Base-by-base conservation (phyloP, 2,329 filamentous ascomycete species). In the Diaporthe capsici region DNA sequence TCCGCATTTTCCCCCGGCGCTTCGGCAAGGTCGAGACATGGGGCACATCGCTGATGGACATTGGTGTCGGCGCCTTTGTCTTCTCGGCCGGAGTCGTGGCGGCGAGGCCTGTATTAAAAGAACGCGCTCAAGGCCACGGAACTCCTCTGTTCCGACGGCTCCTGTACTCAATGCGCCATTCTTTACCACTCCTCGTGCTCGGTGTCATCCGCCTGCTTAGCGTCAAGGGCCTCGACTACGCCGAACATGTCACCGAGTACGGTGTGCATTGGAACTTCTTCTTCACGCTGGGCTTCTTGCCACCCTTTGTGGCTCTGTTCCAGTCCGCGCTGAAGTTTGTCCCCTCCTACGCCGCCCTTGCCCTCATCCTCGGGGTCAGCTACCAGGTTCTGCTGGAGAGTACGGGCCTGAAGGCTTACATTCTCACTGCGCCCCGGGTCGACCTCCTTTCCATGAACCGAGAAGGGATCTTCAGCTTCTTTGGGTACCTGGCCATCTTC, bases 181-280 rank as follows among this genome's bases (percentile, higher is more conserved):
- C 96, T 0, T 84, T 98, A 37, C 96, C 97, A 1, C 88, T 99
- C 7, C 86, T 98, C 28, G 87, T 93, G 2, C 88, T 99, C 6
- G 97, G 97, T 20, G 82, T 97, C 34, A 87, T 97, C 73, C 92
- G 97, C 34, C 89, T 98, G 34, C 91, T 95, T 79, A 97, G 93
- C 80, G 96, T 98, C 82, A 99, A 99, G 85, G 94, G 95, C 9
- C 87, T 98, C 42, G 95, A 98, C 82, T 99, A 99, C 82, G 96
- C 96, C 4, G 97, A 99, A 83, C 97, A 99, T 86, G 95, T 98
- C 75, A 95, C 95, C 20, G 97, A 99, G 83, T 99, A 99, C 82
- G 97, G 97, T 58, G 95, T 99, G 13, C 97, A 99, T 84, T 99
- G 97, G 97, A 99, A 99, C 84, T 99, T 99, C 84, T 99, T 99